Conservation (phyloP, 1,139 yeast species). For the Keqinozyma sinolaborantium region DNA sequence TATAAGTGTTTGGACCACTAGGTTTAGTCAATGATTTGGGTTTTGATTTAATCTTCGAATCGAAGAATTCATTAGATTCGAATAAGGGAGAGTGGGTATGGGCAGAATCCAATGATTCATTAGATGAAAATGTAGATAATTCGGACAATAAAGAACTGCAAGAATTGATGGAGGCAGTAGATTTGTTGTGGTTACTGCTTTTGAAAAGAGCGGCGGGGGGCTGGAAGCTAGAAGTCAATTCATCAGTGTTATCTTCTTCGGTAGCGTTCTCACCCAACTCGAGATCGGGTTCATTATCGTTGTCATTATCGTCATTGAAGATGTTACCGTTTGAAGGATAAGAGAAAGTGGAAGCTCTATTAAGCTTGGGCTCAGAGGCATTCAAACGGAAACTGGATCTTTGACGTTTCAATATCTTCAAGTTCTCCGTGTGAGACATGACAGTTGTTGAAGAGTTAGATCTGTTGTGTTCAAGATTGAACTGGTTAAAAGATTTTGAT, state of each 20-base stretch:
- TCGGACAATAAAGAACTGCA: conserved; percentile 14
- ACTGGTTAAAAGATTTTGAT: conserved; percentile 30
- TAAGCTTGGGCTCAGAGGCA: conserved; percentile 8
- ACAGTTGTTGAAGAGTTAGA: conserved; percentile 32
- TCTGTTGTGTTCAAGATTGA: conserved; percentile 17
- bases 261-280: neutral
- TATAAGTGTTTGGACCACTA: conserved; percentile 5
- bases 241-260: neutral
- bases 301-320: conserved; percentile 2
- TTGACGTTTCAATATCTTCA: conserved; percentile 36
- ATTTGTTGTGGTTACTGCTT: conserved; percentile 13
- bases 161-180: conserved; percentile 17
- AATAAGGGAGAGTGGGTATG: conserved; percentile 13
- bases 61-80: conserved; percentile 14
- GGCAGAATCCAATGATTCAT: conserved; percentile 14
- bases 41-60: conserved; percentile 1
- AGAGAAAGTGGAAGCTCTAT: conserved; percentile 19
- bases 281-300: conserved; percentile 2
- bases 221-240: conserved; percentile 14
- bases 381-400: conserved; percentile 15
- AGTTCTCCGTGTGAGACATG: conserved; percentile 25
- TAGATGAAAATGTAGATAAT: conserved; percentile 14
- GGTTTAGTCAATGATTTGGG: conserved; percentile 2
- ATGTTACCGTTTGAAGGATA: conserved; percentile 5
- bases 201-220: conserved; percentile 34